Base-by-base conservation (phyloP, 192 early-diverging fungal genomes). In the Coemansia sp. region DNA sequence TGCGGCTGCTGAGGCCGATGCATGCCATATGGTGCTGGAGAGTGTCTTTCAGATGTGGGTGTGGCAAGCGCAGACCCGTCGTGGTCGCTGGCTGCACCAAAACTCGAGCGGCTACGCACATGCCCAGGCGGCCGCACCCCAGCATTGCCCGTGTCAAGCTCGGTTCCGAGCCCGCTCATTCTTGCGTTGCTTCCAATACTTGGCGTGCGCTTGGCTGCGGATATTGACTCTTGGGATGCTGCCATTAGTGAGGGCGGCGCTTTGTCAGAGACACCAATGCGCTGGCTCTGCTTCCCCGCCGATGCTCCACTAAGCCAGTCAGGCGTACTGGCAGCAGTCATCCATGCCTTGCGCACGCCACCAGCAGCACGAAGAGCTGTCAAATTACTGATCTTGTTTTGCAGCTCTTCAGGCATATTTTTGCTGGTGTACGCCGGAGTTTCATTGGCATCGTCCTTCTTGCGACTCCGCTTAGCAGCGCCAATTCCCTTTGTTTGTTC, bases 341-440 rank as follows among this genome's bases (percentile, higher is more conserved):
- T 87, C 85, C 85, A 87, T 29, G 79, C 71, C 67, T 84, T 84
- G 50, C 83, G 75, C 39, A 81, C 65, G 3, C 77, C 84, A 48
- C 85, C 85, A 27, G 80, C 85, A 5, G 85, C 79, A 22, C 73
- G 74, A 43, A 87, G 73, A 19, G 84, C 85, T 23, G 85, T 85
- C 59, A 83, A 72, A 67, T 87, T 87, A 48, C 84, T 87, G 29
- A 80, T 85, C 52, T 72, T 83, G 58, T 78, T 80, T 37, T 77
- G 71, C 43, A 82, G 21, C n/a, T 85, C 83, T 3, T 82, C 82
- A 0, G 79, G 71, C 70, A 82, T 77, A 27, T 75, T 81, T 24
- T 82, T 76, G 69, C 70, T 82, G 35, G 73, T 75, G 49, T 73
- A 75, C n/a, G 66, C 62, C 14, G 77, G 58, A 29, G 67, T 23